These are phyloP conservation scores for Clarireedia sp. DNA, from an alignment of 2,329 filamentous ascomycete species.

Conservation along the genomic window DNA sequence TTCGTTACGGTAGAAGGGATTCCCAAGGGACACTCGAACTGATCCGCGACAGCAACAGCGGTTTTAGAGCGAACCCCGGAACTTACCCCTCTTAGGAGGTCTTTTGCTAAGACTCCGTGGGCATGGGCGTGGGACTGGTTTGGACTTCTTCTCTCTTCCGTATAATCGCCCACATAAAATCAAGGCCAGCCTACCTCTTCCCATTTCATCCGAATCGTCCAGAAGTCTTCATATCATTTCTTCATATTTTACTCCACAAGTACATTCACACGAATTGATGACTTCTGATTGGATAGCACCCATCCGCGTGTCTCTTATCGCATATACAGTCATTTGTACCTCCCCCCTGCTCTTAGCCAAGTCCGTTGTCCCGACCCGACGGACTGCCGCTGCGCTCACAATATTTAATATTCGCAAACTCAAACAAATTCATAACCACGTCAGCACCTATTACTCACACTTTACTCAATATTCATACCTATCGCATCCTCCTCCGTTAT, in stretches of 20 bases:
- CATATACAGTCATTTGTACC: not conserved
- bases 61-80: not conserved
- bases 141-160: too few relatives aligned
- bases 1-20: too few relatives aligned
- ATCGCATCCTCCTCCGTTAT: not conserved
- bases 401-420: not conserved
- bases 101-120: not conserved
- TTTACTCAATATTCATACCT: not conserved
- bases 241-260: not conserved
- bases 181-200: not conserved
- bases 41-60: not conserved
- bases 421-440: not conserved
- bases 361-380: not conserved
- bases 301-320: conserved; percentile 1
- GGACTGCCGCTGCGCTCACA: not conserved
- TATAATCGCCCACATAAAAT: not conserved
- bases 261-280: not conserved
- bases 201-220: too few relatives aligned
- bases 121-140: not conserved
- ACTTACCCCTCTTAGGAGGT: not conserved
- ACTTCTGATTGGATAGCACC: not conserved
- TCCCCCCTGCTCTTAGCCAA: not conserved
- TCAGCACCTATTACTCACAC: not conserved
- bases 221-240: too few relatives aligned
- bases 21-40: not conserved